These are phyloP conservation scores for Irpex sp. DNA, from an alignment of 1,284 basidiomycete species.

Conservation along the genomic window DNA sequence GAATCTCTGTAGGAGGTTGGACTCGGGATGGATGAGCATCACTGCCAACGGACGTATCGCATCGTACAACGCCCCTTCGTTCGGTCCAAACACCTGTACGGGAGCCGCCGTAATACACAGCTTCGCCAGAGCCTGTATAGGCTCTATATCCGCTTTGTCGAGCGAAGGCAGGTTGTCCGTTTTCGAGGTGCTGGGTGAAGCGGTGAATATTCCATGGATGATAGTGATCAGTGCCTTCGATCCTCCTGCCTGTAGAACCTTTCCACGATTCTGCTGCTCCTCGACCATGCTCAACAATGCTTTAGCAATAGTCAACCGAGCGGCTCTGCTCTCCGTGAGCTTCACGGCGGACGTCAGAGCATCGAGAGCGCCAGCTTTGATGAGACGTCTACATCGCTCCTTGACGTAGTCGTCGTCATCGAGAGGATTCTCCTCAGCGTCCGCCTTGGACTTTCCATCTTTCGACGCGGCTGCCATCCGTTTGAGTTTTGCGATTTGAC, in stretches of 20 bases:
- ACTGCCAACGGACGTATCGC: slow-evolving; percentile 74
- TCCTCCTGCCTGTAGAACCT: slow-evolving; percentile 82
- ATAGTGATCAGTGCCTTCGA: slow-evolving; percentile 69
- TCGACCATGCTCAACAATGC: slow-evolving; percentile 73
- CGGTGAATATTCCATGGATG: slow-evolving; percentile 38
- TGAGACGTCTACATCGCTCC: slow-evolving; percentile 49
- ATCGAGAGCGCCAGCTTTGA: slow-evolving; percentile 61
- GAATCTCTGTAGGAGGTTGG: slow-evolving; percentile 81
- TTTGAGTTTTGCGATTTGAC: slow-evolving; percentile 74
- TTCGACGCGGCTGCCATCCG: slow-evolving; percentile 54
- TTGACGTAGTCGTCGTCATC: slow-evolving; percentile 67
- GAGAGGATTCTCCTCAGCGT: slow-evolving; percentile 25
- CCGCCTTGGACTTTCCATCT: slow-evolving; percentile 21
- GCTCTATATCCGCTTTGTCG: slow-evolving; percentile 52
- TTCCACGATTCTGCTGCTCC: slow-evolving; percentile 73
- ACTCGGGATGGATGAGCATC: slow-evolving; percentile 64
- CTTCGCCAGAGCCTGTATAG: slow-evolving; percentile 90
- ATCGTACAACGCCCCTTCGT: slow-evolving; percentile 74
- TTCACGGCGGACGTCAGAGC: slow-evolving; percentile 59
- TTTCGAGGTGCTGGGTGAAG: slow-evolving; percentile 21
- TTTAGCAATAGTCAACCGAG: slow-evolving; percentile 47
- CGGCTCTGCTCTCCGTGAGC: slow-evolving; percentile 51
- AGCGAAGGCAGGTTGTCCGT: slow-evolving; percentile 25
- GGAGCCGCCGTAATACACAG: slow-evolving; percentile 91
- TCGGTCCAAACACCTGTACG: slow-evolving; percentile 84